Percentiles rank a stretch among this genome's conserved stretches.
Conservation (phyloP, 768 basidiomycete genomes). For the Kwoniella dejecticola region DNA sequence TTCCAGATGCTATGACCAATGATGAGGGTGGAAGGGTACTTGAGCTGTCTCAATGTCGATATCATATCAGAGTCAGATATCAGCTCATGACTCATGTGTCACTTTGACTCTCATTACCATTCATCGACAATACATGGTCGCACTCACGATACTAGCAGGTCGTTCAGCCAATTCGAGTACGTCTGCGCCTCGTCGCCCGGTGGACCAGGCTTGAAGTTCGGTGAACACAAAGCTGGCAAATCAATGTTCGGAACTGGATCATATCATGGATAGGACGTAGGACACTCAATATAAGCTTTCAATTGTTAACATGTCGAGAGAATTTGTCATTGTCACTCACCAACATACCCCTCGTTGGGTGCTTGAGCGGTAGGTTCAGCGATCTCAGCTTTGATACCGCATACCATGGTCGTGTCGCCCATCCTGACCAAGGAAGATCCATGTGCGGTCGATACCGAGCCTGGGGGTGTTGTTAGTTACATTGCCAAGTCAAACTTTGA, state of each 20-base stretch:
- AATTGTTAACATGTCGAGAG: too few relatives aligned
- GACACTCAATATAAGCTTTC: neutral
- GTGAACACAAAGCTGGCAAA: conserved; percentile 87
- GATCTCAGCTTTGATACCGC: conserved; percentile 94
- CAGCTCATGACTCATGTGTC: too few relatives aligned
- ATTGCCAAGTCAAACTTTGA: too few relatives aligned
- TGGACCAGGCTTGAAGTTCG: conserved; percentile 92
- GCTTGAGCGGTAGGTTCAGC: conserved; percentile 81
- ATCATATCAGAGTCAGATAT: neutral
- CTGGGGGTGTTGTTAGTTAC: conserved; percentile 57
- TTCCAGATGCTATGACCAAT: conserved; percentile 78
- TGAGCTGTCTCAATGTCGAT: conserved; percentile 2
- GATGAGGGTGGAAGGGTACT: conserved; percentile 52
- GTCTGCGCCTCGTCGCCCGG: conserved; percentile 93
- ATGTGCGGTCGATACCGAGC: conserved; percentile 90
- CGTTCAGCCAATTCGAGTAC: conserved; percentile 77
- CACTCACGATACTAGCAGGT: conserved; percentile 72
- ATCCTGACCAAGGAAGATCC: conserved; percentile 88
- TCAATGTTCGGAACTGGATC: conserved; percentile 89
- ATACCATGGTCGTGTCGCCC: conserved; percentile 92
- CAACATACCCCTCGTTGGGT: conserved; percentile 77
- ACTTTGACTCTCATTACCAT: too few relatives aligned
- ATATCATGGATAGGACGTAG: neutral
- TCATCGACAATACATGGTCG: neutral
- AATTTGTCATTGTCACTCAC: conserved; percentile 58